Evolutionary conservation across 2,329 filamentous ascomycete species (phyloP).

Genomic region (Cladorrhinum sp.): DNA sequence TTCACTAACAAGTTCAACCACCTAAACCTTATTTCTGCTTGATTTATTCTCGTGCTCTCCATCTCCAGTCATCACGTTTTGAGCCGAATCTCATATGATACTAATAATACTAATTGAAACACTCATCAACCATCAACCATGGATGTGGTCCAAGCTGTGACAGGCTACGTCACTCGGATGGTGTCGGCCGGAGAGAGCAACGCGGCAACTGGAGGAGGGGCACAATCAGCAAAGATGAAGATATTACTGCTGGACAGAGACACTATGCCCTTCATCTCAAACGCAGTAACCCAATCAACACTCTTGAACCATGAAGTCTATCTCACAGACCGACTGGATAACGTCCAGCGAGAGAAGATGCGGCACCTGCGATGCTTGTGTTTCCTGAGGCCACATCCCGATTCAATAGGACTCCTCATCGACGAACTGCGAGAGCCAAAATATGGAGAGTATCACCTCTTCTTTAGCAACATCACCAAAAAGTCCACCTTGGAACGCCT

Average conservation of each 20-base stretch:
- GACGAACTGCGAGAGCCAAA: constrained; percentile 95
- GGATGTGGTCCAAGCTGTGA: constrained; percentile 91
- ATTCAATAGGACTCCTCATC: constrained; percentile 89
- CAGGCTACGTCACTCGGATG: constrained; percentile 96
- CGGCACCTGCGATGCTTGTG: constrained; percentile 91
- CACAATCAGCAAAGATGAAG: constrained; percentile 85
- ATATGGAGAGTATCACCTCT: constrained; percentile 95
- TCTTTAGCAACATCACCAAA: constrained; percentile 96
- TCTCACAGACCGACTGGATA: constrained; percentile 93
- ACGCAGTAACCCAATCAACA: constrained; percentile 90
- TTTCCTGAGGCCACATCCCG: constrained; percentile 86
- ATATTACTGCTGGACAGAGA: constrained; percentile 90
- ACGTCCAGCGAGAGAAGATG: constrained; percentile 91
- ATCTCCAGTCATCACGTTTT: background rate
- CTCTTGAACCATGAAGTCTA: constrained; percentile 96
- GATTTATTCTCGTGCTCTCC: background rate
- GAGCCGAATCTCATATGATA: background rate
- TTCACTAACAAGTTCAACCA: background rate
- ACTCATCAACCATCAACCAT: constrained; percentile 50
- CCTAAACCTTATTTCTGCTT: background rate
- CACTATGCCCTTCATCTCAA: constrained; percentile 90
- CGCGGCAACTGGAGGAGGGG: constrained; percentile 49
- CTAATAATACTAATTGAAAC: background rate
- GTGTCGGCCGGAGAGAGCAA: constrained; percentile 76
- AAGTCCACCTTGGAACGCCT: constrained; percentile 93